Percentiles rank a stretch among this genome's conserved stretches.
Conservation (phyloP, 495 filamentous ascomycete species). For the Penicillium canescens region DNA sequence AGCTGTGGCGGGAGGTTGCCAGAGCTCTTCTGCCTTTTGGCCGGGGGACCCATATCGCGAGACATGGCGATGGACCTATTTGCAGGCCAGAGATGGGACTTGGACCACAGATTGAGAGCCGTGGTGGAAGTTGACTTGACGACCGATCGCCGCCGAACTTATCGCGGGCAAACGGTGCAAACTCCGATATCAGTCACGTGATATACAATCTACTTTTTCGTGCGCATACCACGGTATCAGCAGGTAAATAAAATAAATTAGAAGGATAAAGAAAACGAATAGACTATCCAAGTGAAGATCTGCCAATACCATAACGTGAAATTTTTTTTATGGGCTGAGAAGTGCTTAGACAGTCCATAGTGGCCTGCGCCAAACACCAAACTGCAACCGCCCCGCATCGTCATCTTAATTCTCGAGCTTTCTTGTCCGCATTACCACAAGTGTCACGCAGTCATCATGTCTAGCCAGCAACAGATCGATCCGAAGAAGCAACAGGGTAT, state of each 20-base stretch:
- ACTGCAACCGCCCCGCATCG: conserved; percentile 36
- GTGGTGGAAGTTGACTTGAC: neutral
- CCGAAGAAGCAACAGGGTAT: conserved; percentile 85
- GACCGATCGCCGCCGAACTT: neutral
- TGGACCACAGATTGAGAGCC: neutral
- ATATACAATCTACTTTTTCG: neutral
- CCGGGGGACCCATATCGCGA: conserved; percentile 39
- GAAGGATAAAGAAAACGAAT: too few species aligned
- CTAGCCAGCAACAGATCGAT: conserved; percentile 47
- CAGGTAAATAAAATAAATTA: neutral
- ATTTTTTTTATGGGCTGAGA: neutral
- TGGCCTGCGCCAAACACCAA: conserved; percentile 15
- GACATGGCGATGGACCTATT: conserved; percentile 30
- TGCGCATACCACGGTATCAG: neutral
- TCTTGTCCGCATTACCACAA: conserved; percentile 9
- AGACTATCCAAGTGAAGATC: too few species aligned
- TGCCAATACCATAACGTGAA: neutral
- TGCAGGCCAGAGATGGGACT: neutral
- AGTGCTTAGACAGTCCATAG: neutral
- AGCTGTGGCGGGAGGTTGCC: conserved; percentile 37
- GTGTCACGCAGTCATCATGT: conserved; percentile 33
- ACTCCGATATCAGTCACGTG: conserved; percentile 28
- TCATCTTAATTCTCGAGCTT: conserved; percentile 36
- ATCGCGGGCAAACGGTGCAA: conserved; percentile 26
- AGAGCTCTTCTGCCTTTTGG: conserved; percentile 45